Percentiles rank a stretch among this genome's conserved stretches.
These are phyloP conservation scores for Daedaleopsis nitida DNA, from an alignment of 768 basidiomycete genomes.

Conservation along the genomic window DNA sequence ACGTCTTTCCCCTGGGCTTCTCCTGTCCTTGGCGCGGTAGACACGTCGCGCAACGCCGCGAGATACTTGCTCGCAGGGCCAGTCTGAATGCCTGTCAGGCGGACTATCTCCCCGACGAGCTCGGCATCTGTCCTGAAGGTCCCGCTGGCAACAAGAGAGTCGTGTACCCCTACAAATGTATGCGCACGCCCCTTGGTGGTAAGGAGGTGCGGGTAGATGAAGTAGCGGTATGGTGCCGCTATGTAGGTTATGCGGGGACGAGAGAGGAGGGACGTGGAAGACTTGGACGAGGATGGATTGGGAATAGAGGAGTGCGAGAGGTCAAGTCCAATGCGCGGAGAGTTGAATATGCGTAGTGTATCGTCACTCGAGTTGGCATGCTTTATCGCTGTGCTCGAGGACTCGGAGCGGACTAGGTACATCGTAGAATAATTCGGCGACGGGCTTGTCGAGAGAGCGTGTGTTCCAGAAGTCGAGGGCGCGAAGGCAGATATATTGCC, in stretches of 20 bases:
- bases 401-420: constrained; percentile 8
- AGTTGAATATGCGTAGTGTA: constrained; percentile 49
- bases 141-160: constrained; percentile 15
- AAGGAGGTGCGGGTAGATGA: constrained; percentile 58
- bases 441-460: background rate
- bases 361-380: background rate
- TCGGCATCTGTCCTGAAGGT: constrained; percentile 6
- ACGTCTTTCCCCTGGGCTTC: too few species aligned
- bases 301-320: constrained; percentile 62
- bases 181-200: constrained; percentile 68
- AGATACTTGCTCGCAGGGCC: constrained; percentile 49
- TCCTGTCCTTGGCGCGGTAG: too few species aligned
- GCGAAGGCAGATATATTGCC: constrained; percentile 60
- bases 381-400: background rate
- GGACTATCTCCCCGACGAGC: constrained; percentile 33
- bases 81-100: constrained; percentile 44
- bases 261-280: constrained; percentile 7
- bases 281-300: background rate
- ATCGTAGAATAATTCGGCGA: constrained; percentile 5
- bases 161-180: constrained; percentile 63
- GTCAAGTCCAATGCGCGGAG: constrained; percentile 79
- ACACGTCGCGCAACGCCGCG: constrained; percentile 42
- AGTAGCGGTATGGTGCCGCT: constrained; percentile 64
- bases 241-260: constrained; percentile 63
- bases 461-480: constrained; percentile 1